Conservation (phyloP, 2,329 filamentous ascomycete species). For the Curvularia hawaiiensis region DNA sequence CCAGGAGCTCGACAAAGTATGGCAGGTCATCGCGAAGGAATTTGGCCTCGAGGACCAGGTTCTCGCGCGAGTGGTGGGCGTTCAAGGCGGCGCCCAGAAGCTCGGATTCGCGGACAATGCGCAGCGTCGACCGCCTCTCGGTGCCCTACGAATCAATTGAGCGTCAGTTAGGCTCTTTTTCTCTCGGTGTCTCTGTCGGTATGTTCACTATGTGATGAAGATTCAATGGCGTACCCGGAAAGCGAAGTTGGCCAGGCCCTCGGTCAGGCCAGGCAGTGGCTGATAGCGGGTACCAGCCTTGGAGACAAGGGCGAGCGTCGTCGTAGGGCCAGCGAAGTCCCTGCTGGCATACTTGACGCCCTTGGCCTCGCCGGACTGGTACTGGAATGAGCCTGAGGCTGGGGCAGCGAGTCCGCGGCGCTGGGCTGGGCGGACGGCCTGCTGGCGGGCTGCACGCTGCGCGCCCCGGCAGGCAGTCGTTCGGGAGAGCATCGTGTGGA, state of each 20-base stretch:
- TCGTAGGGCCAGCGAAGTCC: constrained; percentile 86
- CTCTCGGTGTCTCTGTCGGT: background rate
- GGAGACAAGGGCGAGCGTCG: constrained; percentile 87
- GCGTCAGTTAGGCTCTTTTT: constrained; percentile 28
- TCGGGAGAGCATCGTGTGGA: constrained; percentile 67
- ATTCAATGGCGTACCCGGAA: constrained; percentile 75
- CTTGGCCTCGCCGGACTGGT: constrained; percentile 82
- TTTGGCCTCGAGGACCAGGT: constrained; percentile 87
- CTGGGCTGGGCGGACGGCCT: constrained; percentile 61
- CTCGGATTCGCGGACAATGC: constrained; percentile 94
- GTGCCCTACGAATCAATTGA: constrained; percentile 70
- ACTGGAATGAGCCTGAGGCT: constrained; percentile 78
- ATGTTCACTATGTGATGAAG: background rate
- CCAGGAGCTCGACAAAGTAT: constrained; percentile 95
- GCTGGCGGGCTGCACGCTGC: constrained; percentile 64
- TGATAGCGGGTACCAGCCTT: constrained; percentile 96
- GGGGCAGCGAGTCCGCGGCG: constrained; percentile 69
- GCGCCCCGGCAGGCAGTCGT: constrained; percentile 68
- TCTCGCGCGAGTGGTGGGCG: constrained; percentile 90
- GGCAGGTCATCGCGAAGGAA: constrained; percentile 96
- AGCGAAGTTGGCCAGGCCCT: constrained; percentile 91
- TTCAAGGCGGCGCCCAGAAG: constrained; percentile 90
- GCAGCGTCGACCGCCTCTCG: constrained; percentile 82
- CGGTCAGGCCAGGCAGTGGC: constrained; percentile 84
- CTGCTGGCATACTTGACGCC: constrained; percentile 93